Base-by-base conservation (phyloP, 768 basidiomycete genomes). In the Galerina marginata region DNA sequence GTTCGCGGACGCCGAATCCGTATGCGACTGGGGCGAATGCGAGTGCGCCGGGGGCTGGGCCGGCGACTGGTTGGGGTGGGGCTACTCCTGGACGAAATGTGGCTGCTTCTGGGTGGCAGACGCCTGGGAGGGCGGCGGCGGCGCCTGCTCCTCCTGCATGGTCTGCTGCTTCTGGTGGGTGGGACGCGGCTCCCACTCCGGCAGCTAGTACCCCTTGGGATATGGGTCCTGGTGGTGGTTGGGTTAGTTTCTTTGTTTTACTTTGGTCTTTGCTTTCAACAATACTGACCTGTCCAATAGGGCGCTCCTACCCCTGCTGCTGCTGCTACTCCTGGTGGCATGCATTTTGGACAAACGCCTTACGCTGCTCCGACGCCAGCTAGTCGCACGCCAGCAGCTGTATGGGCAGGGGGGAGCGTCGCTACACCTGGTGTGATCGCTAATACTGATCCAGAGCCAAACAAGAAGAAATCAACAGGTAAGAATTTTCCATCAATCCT, bases 1-100 rank as follows among this genome's bases (percentile, higher is more conserved):
- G 78, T 43, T 83, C 86, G 29, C 77, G 84, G 56, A 92, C 91
- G 2, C 90, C 91, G 4, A 92, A 91, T 71, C 89, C 90, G 1
- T 89, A 91, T 29, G 84, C 85, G 0, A 83, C 82, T 56, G 79
- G 83, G 61, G 67, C 74, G 15, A 71, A 68, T 45, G 73, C 75
- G 50, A 73, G 75, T 72, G 46, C 75, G 61, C 73, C 67, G 51
- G 67, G 68, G 43, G 73, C 69, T 23, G 63, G 63, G 48, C 20
- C 20, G 20, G 20, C 20, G 20, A 20, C 20, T 20, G 74, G 71
- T 33, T 83, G 80, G 75, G 83, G 80, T 20, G 83, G 79, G 55
- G 79, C 81, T 26, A 82, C 83, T 39, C 83, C 82, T 63, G 76
- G 69, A 37, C 68, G 74, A 44, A 69, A 62, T 37, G 67, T 67